These are phyloP conservation scores for Themeda triandra DNA, from an alignment of 176 grass and related monocot species.

Conservation along the genomic window DNA sequence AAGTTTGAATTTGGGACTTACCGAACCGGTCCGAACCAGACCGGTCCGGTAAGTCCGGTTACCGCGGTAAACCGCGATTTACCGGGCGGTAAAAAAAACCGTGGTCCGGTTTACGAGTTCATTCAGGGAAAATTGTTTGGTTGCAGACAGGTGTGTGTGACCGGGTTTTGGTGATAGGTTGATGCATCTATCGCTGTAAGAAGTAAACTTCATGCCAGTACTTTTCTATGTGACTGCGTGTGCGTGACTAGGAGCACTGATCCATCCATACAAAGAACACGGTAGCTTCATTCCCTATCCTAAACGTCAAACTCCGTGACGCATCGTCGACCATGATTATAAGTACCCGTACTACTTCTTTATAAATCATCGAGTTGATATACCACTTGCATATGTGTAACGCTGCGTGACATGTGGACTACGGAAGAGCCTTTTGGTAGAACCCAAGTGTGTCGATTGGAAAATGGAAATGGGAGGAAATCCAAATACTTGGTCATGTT, in stretches of 20 bases:
- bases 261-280: neutral
- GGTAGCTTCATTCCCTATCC: neutral
- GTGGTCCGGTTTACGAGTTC: too few species aligned
- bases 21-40: too few species aligned
- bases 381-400: neutral
- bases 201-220: neutral
- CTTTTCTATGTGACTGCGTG: neutral
- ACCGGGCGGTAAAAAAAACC: too few species aligned
- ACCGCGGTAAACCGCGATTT: too few species aligned
- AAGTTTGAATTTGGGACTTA: too few species aligned
- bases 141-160: neutral
- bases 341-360: too few species aligned
- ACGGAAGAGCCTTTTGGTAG: neutral
- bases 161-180: constrained; percentile 16
- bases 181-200: constrained; percentile 9
- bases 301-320: neutral
- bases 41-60: too few species aligned
- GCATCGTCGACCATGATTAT: too few species aligned
- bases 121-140: neutral
- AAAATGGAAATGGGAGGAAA: neutral
- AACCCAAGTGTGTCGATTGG: neutral
- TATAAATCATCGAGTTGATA: neutral
- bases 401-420: neutral
- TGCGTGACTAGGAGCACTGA: neutral
- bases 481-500: neutral